Conservation (phyloP, 2,329 filamentous ascomycete species). For the Xylaria sp. region DNA sequence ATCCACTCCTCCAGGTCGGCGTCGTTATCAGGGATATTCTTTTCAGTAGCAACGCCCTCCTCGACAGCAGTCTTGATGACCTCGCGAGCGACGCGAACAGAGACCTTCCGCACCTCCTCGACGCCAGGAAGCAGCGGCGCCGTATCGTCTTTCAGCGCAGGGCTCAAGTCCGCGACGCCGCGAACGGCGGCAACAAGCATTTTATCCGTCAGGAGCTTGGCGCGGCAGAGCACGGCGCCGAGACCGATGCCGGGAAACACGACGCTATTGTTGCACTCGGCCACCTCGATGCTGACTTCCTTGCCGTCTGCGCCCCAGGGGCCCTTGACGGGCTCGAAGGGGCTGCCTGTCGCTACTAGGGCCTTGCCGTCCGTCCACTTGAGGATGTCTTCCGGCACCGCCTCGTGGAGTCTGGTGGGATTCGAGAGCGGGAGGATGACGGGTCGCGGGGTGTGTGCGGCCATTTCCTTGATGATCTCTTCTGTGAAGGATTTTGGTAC, state of each 20-base stretch:
- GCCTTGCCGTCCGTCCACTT: constrained; percentile 82
- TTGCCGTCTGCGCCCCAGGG: constrained; percentile 61
- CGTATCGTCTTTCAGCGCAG: constrained; percentile 70
- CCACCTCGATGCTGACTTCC: constrained; percentile 61
- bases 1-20: constrained; percentile 76
- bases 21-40: constrained; percentile 69
- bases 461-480: constrained; percentile 79
- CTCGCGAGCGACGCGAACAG: constrained; percentile 77
- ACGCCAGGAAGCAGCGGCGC: constrained; percentile 81
- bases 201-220: constrained; percentile 73
- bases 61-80: constrained; percentile 78
- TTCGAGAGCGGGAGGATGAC: constrained; percentile 86
- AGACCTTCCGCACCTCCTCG: constrained; percentile 76
- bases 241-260: constrained; percentile 89
- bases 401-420: constrained; percentile 85
- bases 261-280: constrained; percentile 90
- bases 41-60: constrained; percentile 73
- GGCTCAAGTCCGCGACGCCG: constrained; percentile 76
- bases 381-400: constrained; percentile 78
- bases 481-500: constrained; percentile 80
- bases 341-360: constrained; percentile 84
- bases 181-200: constrained; percentile 86
- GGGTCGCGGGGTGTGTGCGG: constrained; percentile 75
- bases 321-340: constrained; percentile 77
- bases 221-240: constrained; percentile 76